Base-by-base conservation (phyloP, 371 early-diverging fungal species). In the Actinomucor elegans region DNA sequence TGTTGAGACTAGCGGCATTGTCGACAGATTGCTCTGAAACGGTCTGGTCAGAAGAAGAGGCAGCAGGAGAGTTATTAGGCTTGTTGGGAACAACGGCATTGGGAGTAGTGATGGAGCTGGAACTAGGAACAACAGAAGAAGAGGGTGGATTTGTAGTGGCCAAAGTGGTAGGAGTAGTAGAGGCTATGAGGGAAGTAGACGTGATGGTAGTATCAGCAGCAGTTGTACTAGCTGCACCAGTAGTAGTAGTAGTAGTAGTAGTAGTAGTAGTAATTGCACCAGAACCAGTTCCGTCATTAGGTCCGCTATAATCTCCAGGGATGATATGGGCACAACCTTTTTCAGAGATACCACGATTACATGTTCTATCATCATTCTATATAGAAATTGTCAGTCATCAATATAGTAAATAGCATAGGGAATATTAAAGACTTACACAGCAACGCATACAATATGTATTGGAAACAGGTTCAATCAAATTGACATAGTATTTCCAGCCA, bases 391-490 rank as follows among this genome's bases (percentile, higher is more conserved):
- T n/a, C n/a, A n/a, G n/a, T n/a, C n/a, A n/a, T n/a, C n/a, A n/a
- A n/a, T n/a, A n/a, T n/a, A n/a, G n/a, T n/a, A n/a, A n/a, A n/a
- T n/a, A n/a, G n/a, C n/a, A n/a, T n/a, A n/a, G n/a, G n/a, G n/a
- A n/a, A n/a, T n/a, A n/a, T n/a, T 38, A 24, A 9, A 14, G n/a
- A 41, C 41, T 41, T 41, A 41, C 41, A 56, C 85, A 84, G 60
- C 80, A 82, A 43, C 84, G 79, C 52, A 83, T 67, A 66, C 84
- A 83, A 57, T 75, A 83, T 33, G 73, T 74, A 46, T 74, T 53
- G 1, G 50, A 46, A 17, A 64, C 55, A 20, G 84, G 84, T 59
- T 83, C 81, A 45, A 83, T 67, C 27, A 83, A 60, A 58, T 80
- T 75, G 40, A 83, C 80, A 52, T 64, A 83, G 54, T 71, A 69